Evolutionary conservation across 768 basidiomycete species (phyloP), one percentile per base, ranked within the genome.

Genomic region (Rhodotorula paludigena): DNA sequence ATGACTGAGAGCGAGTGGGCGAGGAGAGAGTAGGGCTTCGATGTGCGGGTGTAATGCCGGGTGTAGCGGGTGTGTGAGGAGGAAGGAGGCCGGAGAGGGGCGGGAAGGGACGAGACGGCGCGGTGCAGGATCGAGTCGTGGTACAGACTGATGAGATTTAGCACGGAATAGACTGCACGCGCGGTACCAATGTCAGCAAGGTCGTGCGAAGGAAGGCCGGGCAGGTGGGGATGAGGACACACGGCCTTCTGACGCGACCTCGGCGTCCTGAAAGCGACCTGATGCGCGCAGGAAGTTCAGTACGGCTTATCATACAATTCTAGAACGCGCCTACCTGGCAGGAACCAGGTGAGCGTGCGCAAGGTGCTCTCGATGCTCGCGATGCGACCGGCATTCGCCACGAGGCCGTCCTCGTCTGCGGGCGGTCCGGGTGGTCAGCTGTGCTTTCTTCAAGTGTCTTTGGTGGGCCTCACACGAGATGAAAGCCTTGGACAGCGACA

Each of bases 191-290:
- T 47, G 45, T 57, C 28, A 52, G 59, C 21, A 11, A 41, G 18
- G 64, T 63, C 41, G 51, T 6, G 28, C 3, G 65, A 39, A 41
- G 30, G 60, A 4, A 20, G 20, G 44, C n/a, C n/a, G 15, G 45
- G 32, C 53, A 60, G 53, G 42, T 39, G 57, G 62, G 55, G 60
- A 39, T 30, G 66, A n/a, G 74, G 68, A 89, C 92, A 83, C 73
- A 94, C 93, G 82, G 75, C 88, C 85, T 84, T 98, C 94, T 20
- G 91, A 92, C 66, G 90, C 92, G 57, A 98, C 81, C 78, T 97
- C 93, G 53, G 92, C 92, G 83, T 97, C 93, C 79, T 91, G 92
- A 84, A 98, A 97, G 71, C 92, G 84, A 67, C 93, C 93, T 51
- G 60, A 9, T 21, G 10, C 11, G 15, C 32, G 14, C 5, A 14